A percentile compares a stretch with the other conserved stretches of the same genome.
Conservation (phyloP, 2,329 filamentous ascomycete species). For the Aspergillus costaricaensis region DNA sequence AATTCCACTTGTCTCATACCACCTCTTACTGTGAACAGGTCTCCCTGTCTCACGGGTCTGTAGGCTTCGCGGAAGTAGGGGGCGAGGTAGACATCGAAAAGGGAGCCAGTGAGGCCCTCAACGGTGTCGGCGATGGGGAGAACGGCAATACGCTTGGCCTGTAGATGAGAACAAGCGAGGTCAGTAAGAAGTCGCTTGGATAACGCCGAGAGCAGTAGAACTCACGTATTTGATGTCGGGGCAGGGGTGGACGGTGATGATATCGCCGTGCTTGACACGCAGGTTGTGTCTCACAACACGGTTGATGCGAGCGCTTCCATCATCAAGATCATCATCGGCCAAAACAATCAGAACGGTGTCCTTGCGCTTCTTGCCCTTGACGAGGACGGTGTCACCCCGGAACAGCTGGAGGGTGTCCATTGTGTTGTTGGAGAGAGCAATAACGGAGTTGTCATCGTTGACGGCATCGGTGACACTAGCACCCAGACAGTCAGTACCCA, state of each 20-base stretch:
- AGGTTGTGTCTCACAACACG: constrained; percentile 98
- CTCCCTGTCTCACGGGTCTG: constrained; percentile 92
- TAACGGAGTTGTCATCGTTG: constrained; percentile 99
- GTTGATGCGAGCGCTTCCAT: constrained; percentile 96
- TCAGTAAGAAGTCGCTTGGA: constrained; percentile 1
- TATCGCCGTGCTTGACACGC: constrained; percentile 96
- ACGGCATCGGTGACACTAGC: constrained; percentile 91
- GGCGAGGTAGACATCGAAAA: constrained; percentile 98
- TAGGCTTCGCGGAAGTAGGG: constrained; percentile 99
- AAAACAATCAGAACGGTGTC: constrained; percentile 97
- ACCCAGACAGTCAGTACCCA: constrained; percentile 26
- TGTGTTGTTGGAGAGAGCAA: constrained; percentile 95
- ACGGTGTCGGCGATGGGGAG: constrained; percentile 97
- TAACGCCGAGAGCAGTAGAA: constrained; percentile 26
- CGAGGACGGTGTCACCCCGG: constrained; percentile 95
- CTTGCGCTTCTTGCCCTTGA: constrained; percentile 99
- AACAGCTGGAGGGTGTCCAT: constrained; percentile 99
- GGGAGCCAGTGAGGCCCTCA: constrained; percentile 93
- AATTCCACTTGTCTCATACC: constrained; percentile 99
- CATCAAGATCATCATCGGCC: constrained; percentile 95
- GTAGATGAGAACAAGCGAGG: constrained; percentile 24
- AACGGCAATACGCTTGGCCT: constrained; percentile 99
- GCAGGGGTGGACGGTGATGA: constrained; percentile 95
- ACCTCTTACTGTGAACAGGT: constrained; percentile 94
- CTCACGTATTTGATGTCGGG: constrained; percentile 99